Percentiles rank a stretch among this genome's conserved stretches.
These are phyloP conservation scores for Claviceps capensis DNA, from an alignment of 2,329 filamentous ascomycete genomes.

Conservation along the genomic window DNA sequence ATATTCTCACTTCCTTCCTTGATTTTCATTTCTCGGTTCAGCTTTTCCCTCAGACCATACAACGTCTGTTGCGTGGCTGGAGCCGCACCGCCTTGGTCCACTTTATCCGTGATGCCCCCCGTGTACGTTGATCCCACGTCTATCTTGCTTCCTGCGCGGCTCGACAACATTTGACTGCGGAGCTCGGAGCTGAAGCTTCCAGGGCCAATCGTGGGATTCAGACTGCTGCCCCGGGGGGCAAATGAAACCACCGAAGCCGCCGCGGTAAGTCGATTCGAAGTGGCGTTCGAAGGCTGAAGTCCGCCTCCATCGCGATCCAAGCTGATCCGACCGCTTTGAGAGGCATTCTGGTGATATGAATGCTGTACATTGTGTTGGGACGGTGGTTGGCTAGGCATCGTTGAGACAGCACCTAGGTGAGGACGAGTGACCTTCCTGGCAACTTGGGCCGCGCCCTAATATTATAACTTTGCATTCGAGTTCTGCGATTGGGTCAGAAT, in stretches of 20 bases:
- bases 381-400: constrained; percentile 17
- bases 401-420: constrained; percentile 21
- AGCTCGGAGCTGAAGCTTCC: constrained; percentile 87
- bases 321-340: constrained; percentile 27
- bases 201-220: constrained; percentile 55
- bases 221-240: constrained; percentile 52
- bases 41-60: constrained; percentile 62
- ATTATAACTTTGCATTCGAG: constrained; percentile 23
- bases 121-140: constrained; percentile 23
- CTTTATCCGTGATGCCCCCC: constrained; percentile 35
- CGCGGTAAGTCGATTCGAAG: constrained; percentile 32
- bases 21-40: constrained; percentile 95
- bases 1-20: constrained; percentile 96
- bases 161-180: constrained; percentile 48
- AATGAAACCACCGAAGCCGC: constrained; percentile 46
- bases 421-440: constrained; percentile 21
- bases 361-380: constrained; percentile 24
- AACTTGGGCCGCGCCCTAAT: constrained; percentile 24
- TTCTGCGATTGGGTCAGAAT: constrained; percentile 7
- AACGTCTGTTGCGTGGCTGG: constrained; percentile 57
- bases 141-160: constrained; percentile 22
- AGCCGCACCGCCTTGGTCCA: constrained; percentile 48
- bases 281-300: constrained; percentile 37
- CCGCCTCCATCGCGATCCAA: constrained; percentile 40
- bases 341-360: constrained; percentile 15